Evolutionary conservation across 106 monocot species (phyloP).

Genomic region (Dioscorea dumetorum): DNA sequence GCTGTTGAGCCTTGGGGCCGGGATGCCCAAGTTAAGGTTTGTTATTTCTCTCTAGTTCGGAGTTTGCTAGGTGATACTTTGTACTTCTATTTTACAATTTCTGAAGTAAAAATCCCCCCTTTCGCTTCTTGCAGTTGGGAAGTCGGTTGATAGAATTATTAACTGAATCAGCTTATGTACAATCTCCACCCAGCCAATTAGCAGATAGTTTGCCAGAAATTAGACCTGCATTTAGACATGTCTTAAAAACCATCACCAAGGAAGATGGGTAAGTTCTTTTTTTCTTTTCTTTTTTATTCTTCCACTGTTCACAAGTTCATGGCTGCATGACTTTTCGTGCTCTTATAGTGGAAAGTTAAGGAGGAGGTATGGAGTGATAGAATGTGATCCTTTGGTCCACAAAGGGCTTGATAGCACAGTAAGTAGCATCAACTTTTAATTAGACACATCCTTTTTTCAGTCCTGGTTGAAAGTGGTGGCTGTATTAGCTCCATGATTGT

Average conservation of each 20-base stretch:
- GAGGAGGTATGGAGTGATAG: slow-evolving; percentile 71
- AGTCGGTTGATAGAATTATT: slow-evolving; percentile 68
- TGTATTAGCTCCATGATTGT: too few species aligned
- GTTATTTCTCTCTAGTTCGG: neutral
- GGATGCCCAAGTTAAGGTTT: slow-evolving; percentile 85
- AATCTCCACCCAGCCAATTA: slow-evolving; percentile 41
- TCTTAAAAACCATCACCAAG: slow-evolving; percentile 26
- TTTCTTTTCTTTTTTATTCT: too few species aligned
- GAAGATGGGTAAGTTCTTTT: slow-evolving; percentile 50
- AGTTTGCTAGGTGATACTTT: slow-evolving; percentile 1
- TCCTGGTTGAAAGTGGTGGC: too few species aligned
- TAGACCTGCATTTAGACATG: slow-evolving; percentile 82
- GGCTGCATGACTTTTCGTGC: too few species aligned
- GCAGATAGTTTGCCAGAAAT: slow-evolving; percentile 54
- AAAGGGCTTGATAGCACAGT: slow-evolving; percentile 74
- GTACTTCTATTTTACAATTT: slow-evolving; percentile 1
- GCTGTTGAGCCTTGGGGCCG: slow-evolving; percentile 66
- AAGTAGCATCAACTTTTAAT: slow-evolving; percentile 23
- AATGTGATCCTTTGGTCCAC: slow-evolving; percentile 74
- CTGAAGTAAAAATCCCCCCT: neutral
- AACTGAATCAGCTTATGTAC: slow-evolving; percentile 83
- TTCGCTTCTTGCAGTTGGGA: slow-evolving; percentile 56
- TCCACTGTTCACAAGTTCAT: too few species aligned
- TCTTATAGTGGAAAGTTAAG: slow-evolving; percentile 39
- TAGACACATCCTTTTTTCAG: neutral